phyloP scores from a whole-genome alignment of 345 rosid species.

The Eucalyptus marginata region DNA sequence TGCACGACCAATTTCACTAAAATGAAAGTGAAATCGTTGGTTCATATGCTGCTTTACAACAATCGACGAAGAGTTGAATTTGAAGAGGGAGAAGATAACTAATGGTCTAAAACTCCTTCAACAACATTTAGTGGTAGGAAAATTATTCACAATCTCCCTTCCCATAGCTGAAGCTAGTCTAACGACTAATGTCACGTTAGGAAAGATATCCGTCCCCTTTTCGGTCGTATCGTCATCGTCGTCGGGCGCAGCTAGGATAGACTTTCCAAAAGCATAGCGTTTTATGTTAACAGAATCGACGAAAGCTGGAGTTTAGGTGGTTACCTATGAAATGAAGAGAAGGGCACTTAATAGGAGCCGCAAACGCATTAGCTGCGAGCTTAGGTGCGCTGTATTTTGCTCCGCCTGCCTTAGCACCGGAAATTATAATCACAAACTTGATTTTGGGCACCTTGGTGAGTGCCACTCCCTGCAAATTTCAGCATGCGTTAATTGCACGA shows the following conservation, averaged over 20 bases:
- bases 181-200: not conserved
- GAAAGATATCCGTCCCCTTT: not conserved
- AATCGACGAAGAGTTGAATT: not conserved
- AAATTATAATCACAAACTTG: conserved; percentile 46
- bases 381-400: conserved; percentile 1
- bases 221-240: not conserved
- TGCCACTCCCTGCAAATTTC: conserved; percentile 40
- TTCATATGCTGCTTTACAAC: not conserved
- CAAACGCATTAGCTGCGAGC: conserved; percentile 36
- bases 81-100: not conserved
- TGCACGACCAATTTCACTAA: not conserved
- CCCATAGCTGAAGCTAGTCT: not conserved
- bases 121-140: not conserved
- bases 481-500: not conserved
- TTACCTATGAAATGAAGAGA: conserved; percentile 70
- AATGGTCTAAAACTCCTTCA: not conserved
- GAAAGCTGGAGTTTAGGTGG: not conserved
- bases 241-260: not conserved
- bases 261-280: not conserved
- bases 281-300: not conserved
- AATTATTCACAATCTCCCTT: not conserved
- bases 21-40: not conserved
- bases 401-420: conserved; percentile 36
- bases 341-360: conserved; percentile 26
- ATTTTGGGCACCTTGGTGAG: conserved; percentile 53